Evolutionary conservation across 805 yeast genomes (phyloP).

Genomic region (Sugiyamaella americana): DNA sequence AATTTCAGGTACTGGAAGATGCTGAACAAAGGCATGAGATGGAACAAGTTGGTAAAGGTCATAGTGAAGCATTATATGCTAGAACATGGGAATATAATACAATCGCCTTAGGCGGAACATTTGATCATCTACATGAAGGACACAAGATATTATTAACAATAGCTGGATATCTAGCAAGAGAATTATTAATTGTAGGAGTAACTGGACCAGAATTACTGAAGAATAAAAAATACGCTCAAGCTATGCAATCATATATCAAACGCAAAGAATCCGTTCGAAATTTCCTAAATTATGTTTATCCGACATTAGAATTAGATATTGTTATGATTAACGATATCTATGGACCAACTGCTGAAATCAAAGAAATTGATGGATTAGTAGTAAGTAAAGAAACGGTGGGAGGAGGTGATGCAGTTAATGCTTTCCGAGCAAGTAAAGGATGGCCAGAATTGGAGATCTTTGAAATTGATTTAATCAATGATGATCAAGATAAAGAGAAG

Average conservation of each 20-base stretch:
- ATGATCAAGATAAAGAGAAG: constrained; percentile 55
- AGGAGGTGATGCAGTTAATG: constrained; percentile 73
- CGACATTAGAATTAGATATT: constrained; percentile 44
- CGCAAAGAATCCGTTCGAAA: constrained; percentile 44
- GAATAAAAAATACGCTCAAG: constrained; percentile 68
- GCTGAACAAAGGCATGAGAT: constrained; percentile 11
- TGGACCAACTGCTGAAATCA: constrained; percentile 83
- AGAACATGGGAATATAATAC: constrained; percentile 12
- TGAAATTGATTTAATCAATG: constrained; percentile 54
- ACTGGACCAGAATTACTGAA: constrained; percentile 68
- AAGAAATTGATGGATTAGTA: constrained; percentile 70
- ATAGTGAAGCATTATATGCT: background rate
- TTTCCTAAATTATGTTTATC: constrained; percentile 47
- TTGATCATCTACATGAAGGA: constrained; percentile 94
- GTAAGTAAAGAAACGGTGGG: constrained; percentile 71
- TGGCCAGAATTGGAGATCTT: constrained; percentile 47
- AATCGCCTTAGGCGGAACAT: constrained; percentile 84
- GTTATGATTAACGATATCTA: constrained; percentile 74
- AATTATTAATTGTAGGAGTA: constrained; percentile 67
- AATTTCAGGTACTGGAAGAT: constrained; percentile 11
- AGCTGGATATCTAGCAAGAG: constrained; percentile 54
- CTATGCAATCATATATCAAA: constrained; percentile 49
- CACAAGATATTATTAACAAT: constrained; percentile 79
- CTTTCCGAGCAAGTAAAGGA: constrained; percentile 50
- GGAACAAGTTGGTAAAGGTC: constrained; percentile 3